Base-by-base conservation (phyloP, 2,329 filamentous ascomycete genomes). In the Paraphoma chrysanthemicola region DNA sequence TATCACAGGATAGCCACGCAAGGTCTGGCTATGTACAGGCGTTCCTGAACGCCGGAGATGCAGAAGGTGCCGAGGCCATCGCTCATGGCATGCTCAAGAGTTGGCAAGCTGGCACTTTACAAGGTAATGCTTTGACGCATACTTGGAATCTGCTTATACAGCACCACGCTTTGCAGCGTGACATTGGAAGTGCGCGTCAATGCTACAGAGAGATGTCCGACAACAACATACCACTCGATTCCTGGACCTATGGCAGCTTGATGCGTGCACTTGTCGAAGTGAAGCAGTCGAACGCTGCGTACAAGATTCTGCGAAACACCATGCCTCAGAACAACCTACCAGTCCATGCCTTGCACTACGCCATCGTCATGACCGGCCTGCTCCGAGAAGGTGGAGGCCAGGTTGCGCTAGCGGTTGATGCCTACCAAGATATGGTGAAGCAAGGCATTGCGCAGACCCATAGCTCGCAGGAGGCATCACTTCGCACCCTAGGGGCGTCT, bases 141-240 rank as follows among this genome's bases (percentile, higher is more conserved):
- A 86, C 92, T 69, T 97, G 91, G 91, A 97, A 97, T 70, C 82
- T 86, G 51, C 78, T 97, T 31, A 79, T 97, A 4, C 82, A 84
- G 53, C 86, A 89, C 57, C 84, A 92, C 72, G 91, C 90, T 6
- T 79, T 86, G 53, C 82, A 85, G 6, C 85, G 89, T 53, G 83
- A 90, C 57, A 67, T 88, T 29, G 71, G 79, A 18, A 80, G 80
- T n/a, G 80, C 84, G 14, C 81, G 84, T 60, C 79, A 81, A 51
- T 73, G 86, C 3, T 85, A 87, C 62, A 75, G 77, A 30, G 79
- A 79, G 51, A 90, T 90, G 85, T 75, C 81, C 45, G 69, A 78
- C 4, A 73, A 79, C 41, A 74, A 79, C 0, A 76, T 90, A 31
- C 73, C 77, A 30, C 78, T 83, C 9, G 83, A 90, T 66, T 77